phyloP scores from a whole-genome alignment of 148 eudicot genomes.

The Polygonum aviculare region DNA sequence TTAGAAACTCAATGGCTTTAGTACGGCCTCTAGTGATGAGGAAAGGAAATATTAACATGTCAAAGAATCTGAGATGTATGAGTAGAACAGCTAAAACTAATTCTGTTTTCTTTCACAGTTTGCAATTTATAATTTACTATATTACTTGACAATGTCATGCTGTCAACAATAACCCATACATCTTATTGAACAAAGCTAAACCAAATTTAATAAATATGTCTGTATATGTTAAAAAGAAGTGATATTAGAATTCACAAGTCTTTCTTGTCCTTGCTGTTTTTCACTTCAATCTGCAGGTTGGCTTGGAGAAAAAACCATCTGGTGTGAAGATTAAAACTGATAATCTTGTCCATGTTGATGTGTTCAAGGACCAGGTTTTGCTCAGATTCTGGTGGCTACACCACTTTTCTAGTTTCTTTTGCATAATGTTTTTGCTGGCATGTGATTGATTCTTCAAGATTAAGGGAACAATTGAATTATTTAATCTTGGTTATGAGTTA shows the following conservation, averaged over 20 bases:
- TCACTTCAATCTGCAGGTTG: slow-evolving; percentile 46
- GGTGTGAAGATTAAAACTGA: slow-evolving; percentile 69
- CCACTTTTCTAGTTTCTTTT: neutral
- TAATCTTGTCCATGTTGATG: slow-evolving; percentile 65
- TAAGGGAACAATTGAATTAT: neutral
- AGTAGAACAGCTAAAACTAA: neutral
- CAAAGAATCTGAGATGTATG: neutral
- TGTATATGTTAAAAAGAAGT: neutral
- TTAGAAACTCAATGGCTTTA: neutral
- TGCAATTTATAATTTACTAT: neutral
- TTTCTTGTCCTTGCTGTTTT: neutral
- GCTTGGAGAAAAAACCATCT: slow-evolving; percentile 66
- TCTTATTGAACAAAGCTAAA: neutral
- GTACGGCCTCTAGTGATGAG: neutral
- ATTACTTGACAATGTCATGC: neutral
- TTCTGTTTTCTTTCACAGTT: neutral
- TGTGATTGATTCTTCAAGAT: neutral
- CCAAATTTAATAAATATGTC: neutral
- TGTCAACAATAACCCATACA: neutral
- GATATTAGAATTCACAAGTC: neutral
- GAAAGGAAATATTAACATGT: neutral
- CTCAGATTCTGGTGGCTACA: neutral
- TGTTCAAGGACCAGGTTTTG: slow-evolving; percentile 66
- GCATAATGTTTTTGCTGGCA: neutral
- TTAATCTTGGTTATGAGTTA: neutral